Base-by-base conservation (phyloP, 2,329 filamentous ascomycete genomes). In the Rachicladosporium sp. region DNA sequence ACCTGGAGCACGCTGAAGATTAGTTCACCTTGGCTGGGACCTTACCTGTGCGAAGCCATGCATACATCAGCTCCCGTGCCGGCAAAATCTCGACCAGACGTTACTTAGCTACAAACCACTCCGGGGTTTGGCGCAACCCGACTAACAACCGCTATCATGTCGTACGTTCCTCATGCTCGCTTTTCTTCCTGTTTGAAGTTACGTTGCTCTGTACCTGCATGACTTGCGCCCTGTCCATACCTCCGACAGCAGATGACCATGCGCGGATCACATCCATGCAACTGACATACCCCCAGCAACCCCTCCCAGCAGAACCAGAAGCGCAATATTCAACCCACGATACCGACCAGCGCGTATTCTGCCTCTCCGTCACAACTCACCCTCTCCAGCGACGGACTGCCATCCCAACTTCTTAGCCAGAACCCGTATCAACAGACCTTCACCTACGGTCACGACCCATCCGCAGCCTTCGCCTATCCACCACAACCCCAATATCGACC, bases 271-370 rank as follows among this genome's bases (percentile, higher is more conserved):
- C 33, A 23, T 34, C 31, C 15, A 33, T 31, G 19, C 10, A 30
- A 23, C 23, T 35, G 13, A 13, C 42, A 31, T 5, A 37, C 42
- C 39, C 38, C 19, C 42, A 58, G 54, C 46, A 67, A 63, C 55
- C 56, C 59, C 35, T 61, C 62, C 23, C 58, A 57, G 40, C 15
- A 19, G 15, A 57, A 60, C 46, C 55, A 61, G 51, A 64, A 65
- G 52, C 64, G 63, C 53, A 65, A 54, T 45, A 52, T 65, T 48
- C 65, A 66, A 47, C 62, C 60, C 27, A 61, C 60, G 33, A 45
- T 47, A 40, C 46, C 47, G 27, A 51, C 49, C 39, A 48, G 43
- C 50, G 45, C 50, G 29, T 58, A 64, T 47, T 59, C 59, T 36
- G 55, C 64, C 29, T 58, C 57, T 33, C 56, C 58, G 29, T 57